phyloP scores from a whole-genome alignment of 768 basidiomycete species.

The Russula ochroleuca region DNA sequence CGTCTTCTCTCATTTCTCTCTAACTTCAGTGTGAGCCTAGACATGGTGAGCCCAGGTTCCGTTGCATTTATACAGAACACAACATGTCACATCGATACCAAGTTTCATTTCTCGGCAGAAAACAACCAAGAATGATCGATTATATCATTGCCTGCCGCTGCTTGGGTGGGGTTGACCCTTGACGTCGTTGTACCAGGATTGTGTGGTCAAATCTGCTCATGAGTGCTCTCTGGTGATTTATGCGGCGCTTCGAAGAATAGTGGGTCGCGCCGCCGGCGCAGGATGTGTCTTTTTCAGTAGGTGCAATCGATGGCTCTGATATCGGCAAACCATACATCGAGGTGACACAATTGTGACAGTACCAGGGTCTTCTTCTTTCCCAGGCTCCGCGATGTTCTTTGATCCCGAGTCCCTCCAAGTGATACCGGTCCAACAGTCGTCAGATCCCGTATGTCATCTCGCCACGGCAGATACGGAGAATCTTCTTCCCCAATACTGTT shows the following conservation, averaged over 20 bases:
- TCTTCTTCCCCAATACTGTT: too few species aligned
- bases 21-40: too few species aligned
- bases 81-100: too few species aligned
- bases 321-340: conserved; percentile 29
- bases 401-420: conserved; percentile 75
- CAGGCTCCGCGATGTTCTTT: conserved; percentile 54
- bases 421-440: conserved; percentile 75
- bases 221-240: conserved; percentile 45
- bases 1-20: too few species aligned
- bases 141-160: conserved; percentile 30
- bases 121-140: conserved; percentile 35
- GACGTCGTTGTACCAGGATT: conserved; percentile 46
- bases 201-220: conserved; percentile 43
- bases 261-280: conserved; percentile 45
- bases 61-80: too few species aligned
- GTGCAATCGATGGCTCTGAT: conserved; percentile 66
- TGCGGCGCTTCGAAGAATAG: conserved; percentile 53
- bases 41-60: too few species aligned
- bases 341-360: conserved; percentile 53
- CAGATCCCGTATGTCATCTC: conserved; percentile 36
- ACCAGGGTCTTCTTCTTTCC: conserved; percentile 80
- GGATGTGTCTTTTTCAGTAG: conserved; percentile 49
- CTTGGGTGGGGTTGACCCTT: conserved; percentile 16
- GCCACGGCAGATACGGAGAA: conserved; percentile 49
- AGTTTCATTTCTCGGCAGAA: too few species aligned